Base-by-base conservation (phyloP, 805 yeast species). In the Candida nonsorbophila region DNA sequence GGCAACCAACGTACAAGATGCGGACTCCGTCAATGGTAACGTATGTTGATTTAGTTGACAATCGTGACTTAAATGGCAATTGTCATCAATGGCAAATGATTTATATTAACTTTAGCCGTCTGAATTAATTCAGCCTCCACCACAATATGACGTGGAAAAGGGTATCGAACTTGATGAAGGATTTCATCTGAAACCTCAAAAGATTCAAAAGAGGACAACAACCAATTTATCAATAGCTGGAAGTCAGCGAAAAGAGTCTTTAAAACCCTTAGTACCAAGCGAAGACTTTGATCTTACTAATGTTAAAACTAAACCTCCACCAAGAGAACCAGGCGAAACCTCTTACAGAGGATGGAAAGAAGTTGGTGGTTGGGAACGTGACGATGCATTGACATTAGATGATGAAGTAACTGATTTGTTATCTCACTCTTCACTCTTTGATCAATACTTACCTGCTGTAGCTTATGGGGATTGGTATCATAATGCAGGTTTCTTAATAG, bases 381-480 rank as follows among this genome's bases (percentile, higher is more conserved):
- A 72, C 23, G 88, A 82, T 51, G 59, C 62, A 2, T 61, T 84
- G 42, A 76, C 72, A 2, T 55, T 74, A 6, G 84, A 80, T 20
- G 94, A 85, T 51, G 84, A 79, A 44, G 62, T 78, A 32, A 68
- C 73, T 38, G 95, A 87, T 53, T 62, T 87, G 42, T 57, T 77
- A 34, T 69, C 79, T 14, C 71, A 74, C 14, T 77, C 86, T 13
- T 84, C 97, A 0, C 47, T 83, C 20, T 62, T 88, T 34, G 96
- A 87, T 47, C 69, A 74, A 34, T 73, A 79, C 45, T 59, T 92
- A 30, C 94, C 94, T 6, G 81, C 84, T 16, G 66, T 59, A 20
- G 72, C 76, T 10, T 84, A 83, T 45, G 98, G 98, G 30, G 97
- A 92, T 51, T 92, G 98, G 98, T 92, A 81, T 51, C 97, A 92